Base-by-base conservation (phyloP, 805 yeast genomes). In the Komagataella ulmi region DNA sequence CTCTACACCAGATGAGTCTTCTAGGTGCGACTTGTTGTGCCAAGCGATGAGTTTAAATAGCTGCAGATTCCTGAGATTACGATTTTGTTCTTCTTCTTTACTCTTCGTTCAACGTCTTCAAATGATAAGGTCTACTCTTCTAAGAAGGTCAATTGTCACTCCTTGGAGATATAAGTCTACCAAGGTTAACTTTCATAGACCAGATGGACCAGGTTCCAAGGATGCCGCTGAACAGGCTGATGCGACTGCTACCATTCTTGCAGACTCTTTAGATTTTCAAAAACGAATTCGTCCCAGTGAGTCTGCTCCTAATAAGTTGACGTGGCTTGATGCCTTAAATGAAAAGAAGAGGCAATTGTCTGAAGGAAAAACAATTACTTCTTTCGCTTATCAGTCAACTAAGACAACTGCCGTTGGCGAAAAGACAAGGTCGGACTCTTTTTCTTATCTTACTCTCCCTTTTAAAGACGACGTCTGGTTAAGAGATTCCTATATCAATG, bases 261-360 rank as follows among this genome's bases (percentile, higher is more conserved):
- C 88, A 0, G 89, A 84, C 58, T 69, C 67, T 53, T 65, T 72
- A 50, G 88, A 83, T 57, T 71, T 72, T 54, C 75, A 71, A 52
- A 72, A 72, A 45, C 64, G 74, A 52, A 53, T 66, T 3, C 54
- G 53, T 30, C 54, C 54, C 40, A 56, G 59, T 3, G 62, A 61
- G 18, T 58, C 57, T 47, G 53, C 59, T 3, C 61, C 61, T 7
- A 63, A 68, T 49, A 69, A 77, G 48, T 88, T 84, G 45, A 87
- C 97, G 2, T 90, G 97, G 97, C 68, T 88, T 61, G 88, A 81
- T 51, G 96, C 97, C 0, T 70, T 89, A 54, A 75, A 77, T 14
- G 93, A 88, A 58, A 75, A 89, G 51, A 77, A 81, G 58, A 75
- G 78, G 60, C 86, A 85, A 60, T 65, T 77, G 61, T 80, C 79